phyloP scores from a whole-genome alignment of 352 stramenopile species.

The Albugo candida region DNA sequence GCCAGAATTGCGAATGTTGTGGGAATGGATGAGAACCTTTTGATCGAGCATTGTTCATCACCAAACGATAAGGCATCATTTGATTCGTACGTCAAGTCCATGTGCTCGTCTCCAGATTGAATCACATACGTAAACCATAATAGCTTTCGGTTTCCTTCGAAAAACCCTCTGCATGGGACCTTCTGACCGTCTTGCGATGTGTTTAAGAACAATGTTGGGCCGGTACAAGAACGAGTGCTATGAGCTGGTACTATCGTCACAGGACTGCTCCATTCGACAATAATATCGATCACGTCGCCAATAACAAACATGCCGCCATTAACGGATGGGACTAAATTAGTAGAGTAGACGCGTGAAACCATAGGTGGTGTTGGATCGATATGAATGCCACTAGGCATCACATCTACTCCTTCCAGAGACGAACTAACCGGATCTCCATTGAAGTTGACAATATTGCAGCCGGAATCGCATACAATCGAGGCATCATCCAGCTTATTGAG shows the following conservation, averaged over 20 bases:
- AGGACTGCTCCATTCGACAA: conserved; percentile 48
- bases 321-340: conserved; percentile 25
- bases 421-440: conserved; percentile 22
- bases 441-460: conserved; percentile 39
- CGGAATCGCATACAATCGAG: conserved; percentile 22
- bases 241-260: conserved; percentile 64
- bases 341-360: conserved; percentile 37
- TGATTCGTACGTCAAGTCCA: conserved; percentile 35
- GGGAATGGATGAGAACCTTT: conserved; percentile 60
- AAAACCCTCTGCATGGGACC: conserved; percentile 42
- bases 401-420: conserved; percentile 18
- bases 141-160: conserved; percentile 23
- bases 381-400: conserved; percentile 26
- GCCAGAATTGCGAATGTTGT: conserved; percentile 43
- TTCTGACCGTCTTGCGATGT: conserved; percentile 19
- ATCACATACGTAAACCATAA: conserved; percentile 62
- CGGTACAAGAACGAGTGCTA: conserved; percentile 48
- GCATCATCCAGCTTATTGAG: conserved; percentile 41
- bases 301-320: conserved; percentile 55
- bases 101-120: conserved; percentile 22
- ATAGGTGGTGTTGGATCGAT: conserved; percentile 36
- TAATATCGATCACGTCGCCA: conserved; percentile 56
- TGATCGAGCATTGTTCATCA: conserved; percentile 53
- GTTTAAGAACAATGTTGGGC: conserved; percentile 42
- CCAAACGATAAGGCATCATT: conserved; percentile 46